phyloP scores from a whole-genome alignment of 176 grass and related monocot genomes.

The Oryza meridionalis region DNA sequence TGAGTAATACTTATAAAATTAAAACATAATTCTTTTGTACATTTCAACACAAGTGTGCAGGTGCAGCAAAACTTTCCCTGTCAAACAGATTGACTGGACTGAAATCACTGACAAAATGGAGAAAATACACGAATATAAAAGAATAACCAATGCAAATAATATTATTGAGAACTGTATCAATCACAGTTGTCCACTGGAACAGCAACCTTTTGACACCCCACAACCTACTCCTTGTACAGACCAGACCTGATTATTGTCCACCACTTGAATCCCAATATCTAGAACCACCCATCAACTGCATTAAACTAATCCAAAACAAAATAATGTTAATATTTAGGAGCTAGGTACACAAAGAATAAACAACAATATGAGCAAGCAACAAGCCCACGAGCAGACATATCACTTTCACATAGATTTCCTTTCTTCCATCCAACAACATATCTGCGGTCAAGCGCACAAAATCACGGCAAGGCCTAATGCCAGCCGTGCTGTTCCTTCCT shows the following conservation, averaged over 20 bases:
- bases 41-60: not conserved
- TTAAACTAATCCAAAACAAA: slow-evolving; percentile 51
- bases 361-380: slow-evolving; percentile 33
- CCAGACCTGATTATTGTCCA: slow-evolving; percentile 39
- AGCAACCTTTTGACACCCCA: slow-evolving; percentile 24
- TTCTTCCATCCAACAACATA: slow-evolving; percentile 19
- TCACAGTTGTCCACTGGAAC: slow-evolving; percentile 2
- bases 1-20: no score
- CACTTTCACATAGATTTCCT: not conserved
- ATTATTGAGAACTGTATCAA: slow-evolving; percentile 22
- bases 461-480: not conserved
- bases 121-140: not conserved
- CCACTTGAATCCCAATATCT: slow-evolving; percentile 26
- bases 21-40: not conserved
- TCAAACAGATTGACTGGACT: not conserved
- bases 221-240: slow-evolving; percentile 29
- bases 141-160: slow-evolving; percentile 16
- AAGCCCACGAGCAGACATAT: slow-evolving; percentile 24
- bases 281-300: not conserved
- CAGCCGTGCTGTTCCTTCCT: not conserved
- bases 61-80: not conserved
- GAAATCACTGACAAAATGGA: slow-evolving; percentile 1
- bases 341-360: slow-evolving; percentile 50
- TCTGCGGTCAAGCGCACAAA: not conserved
- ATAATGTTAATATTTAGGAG: slow-evolving; percentile 48